Percentiles rank a stretch among this genome's conserved stretches.
These are phyloP conservation scores for Didymellaceae sp. DNA, from an alignment of 2,329 filamentous ascomycete genomes.

Conservation along the genomic window DNA sequence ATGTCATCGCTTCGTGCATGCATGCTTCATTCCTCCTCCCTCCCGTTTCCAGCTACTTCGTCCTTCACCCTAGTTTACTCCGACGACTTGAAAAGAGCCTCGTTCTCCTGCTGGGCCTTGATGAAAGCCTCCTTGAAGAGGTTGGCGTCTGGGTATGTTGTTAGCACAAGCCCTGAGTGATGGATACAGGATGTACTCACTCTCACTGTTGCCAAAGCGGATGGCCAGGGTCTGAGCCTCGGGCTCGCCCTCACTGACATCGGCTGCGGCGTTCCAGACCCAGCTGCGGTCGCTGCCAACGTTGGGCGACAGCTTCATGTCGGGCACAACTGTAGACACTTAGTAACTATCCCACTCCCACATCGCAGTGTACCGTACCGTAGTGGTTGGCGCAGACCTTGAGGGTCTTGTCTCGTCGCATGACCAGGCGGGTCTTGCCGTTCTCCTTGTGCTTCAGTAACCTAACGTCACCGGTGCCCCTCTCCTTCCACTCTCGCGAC, in stretches of 20 bases:
- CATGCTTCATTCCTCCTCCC: constrained; percentile 21
- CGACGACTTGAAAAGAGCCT: constrained; percentile 72
- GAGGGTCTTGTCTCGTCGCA: constrained; percentile 99
- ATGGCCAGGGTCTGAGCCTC: constrained; percentile 96
- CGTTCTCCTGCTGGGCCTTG: constrained; percentile 96
- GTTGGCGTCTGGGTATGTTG: constrained; percentile 78
- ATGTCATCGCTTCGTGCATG: constrained; percentile 39
- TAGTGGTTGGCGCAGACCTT: constrained; percentile 99
- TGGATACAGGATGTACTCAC: constrained; percentile 59
- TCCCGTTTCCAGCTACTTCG: constrained; percentile 6
- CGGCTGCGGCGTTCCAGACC: constrained; percentile 98
- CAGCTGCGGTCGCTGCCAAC: constrained; percentile 97
- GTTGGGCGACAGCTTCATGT: constrained; percentile 99
- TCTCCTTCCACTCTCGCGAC: constrained; percentile 97
- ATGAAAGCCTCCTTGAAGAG: constrained; percentile 97
- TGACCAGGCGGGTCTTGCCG: constrained; percentile 94
- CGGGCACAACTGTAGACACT: constrained; percentile 76
- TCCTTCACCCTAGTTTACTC: constrained; percentile 48
- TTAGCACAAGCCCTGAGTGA: neutral
- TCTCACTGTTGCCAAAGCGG: constrained; percentile 96
- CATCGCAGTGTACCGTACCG: constrained; percentile 64
- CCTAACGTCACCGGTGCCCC: constrained; percentile 93
- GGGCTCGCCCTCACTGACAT: constrained; percentile 97
- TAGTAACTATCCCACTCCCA: constrained; percentile 26
- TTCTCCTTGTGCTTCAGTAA: constrained; percentile 99